phyloP scores from a whole-genome alignment of 139 green algal species.

The Coelastrella sp. region DNA sequence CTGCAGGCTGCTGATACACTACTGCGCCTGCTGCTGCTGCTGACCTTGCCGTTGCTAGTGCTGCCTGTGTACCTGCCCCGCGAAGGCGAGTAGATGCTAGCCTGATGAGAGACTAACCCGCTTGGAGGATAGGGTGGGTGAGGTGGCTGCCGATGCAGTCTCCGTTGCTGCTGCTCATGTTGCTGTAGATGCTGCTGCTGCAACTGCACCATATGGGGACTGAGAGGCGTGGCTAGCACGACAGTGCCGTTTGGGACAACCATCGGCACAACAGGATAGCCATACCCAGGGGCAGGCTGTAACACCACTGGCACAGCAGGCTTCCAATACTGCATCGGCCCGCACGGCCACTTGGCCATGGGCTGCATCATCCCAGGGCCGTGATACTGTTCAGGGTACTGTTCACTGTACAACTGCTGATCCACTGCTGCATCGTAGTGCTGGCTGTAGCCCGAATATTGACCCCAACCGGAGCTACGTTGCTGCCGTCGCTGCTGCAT shows the following conservation, averaged over 20 bases:
- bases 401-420: neutral
- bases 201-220: constrained; percentile 9
- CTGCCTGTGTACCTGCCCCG: neutral
- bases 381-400: constrained; percentile 9
- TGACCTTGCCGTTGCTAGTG: constrained; percentile 31
- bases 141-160: constrained; percentile 19
- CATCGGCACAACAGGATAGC: constrained; percentile 35
- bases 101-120: neutral
- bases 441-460: neutral
- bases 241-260: constrained; percentile 11
- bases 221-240: constrained; percentile 1
- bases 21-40: constrained; percentile 41
- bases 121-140: neutral
- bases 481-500: neutral
- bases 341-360: constrained; percentile 10
- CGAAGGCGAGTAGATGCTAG: neutral
- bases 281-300: constrained; percentile 3
- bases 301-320: constrained; percentile 12
- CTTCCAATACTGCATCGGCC: constrained; percentile 32
- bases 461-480: neutral
- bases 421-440: neutral
- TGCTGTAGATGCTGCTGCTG: constrained; percentile 36
- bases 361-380: neutral
- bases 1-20: constrained; percentile 28
- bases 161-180: neutral